Base-by-base conservation (phyloP, 768 basidiomycete species). In the Fomitopsis pulvina region DNA sequence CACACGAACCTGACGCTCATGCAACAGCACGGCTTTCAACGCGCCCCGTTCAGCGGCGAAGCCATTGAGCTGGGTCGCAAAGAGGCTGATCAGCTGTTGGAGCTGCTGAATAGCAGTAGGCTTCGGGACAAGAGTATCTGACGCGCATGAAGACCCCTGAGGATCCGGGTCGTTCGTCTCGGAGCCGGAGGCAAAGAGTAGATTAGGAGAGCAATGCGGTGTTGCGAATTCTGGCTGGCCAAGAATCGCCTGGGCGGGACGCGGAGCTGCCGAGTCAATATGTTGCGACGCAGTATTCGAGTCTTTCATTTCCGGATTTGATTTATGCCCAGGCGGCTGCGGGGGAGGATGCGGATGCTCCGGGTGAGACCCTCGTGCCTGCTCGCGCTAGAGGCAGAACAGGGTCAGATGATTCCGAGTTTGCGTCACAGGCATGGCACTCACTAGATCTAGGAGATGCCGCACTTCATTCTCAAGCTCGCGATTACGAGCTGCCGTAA, bases 401-500 rank as follows among this genome's bases (percentile, higher is more conserved):
- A n/a, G n/a, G n/a, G n/a, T n/a, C n/a, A n/a, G n/a, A n/a, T n/a
- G n/a, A n/a, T n/a, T n/a, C n/a, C n/a, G n/a, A n/a, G n/a, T n/a
- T n/a, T n/a, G n/a, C n/a, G n/a, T n/a, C n/a, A n/a, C n/a, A n/a
- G n/a, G n/a, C n/a, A n/a, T n/a, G 55, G n/a, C 20, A 47, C 69
- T 16, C 43, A 74, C 76, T 57, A 59, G 66, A 50, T 64, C 63
- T 11, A 63, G 42, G 73, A 66, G 41, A 21, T 56, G 52, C 50
- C 68, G 67, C 38, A 79, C 68, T 56, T 79, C 76, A 14, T 62
- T 51, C 50, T 77, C 75, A 45, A 80, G 56, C 5, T 64, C 61
- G 41, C 66, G 67, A 54, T 80, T 78, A 45, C 70, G 66, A 4
- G 66, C 60, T 11, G 60, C 60, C 25, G 68, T 72, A 39, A 60